These are phyloP conservation scores for Collybia sp. DNA, from an alignment of 768 basidiomycete species.

Conservation along the genomic window DNA sequence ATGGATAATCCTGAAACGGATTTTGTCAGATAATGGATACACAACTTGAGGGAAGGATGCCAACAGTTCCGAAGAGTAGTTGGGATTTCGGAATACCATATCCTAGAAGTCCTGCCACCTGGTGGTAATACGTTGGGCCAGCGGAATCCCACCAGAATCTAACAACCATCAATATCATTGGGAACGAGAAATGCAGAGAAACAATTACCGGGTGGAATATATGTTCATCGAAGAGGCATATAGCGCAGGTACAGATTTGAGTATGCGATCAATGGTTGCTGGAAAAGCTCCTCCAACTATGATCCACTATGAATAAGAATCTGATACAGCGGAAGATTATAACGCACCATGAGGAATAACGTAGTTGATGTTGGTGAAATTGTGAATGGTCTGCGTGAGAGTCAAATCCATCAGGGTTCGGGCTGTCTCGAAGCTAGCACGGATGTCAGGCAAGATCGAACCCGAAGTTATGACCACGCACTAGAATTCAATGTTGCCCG, in stretches of 20 bases:
- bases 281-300: slow-evolving; percentile 30
- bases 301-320: neutral
- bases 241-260: slow-evolving; percentile 23
- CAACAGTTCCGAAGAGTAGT: slow-evolving; percentile 29
- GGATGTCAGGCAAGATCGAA: neutral
- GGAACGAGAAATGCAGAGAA: neutral
- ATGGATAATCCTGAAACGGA: slow-evolving; percentile 22
- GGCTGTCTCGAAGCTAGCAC: slow-evolving; percentile 23
- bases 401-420: slow-evolving; percentile 26
- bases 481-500: slow-evolving; percentile 31
- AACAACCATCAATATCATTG: neutral
- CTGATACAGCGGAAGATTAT: neutral
- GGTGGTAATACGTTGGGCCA: slow-evolving; percentile 31
- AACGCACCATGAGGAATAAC: slow-evolving; percentile 27
- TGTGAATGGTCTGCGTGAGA: slow-evolving; percentile 21
- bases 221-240: slow-evolving; percentile 27
- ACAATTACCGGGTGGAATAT: slow-evolving; percentile 21
- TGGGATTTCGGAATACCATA: slow-evolving; percentile 25
- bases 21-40: neutral
- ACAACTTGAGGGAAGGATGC: neutral
- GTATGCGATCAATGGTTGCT: slow-evolving; percentile 26
- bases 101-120: slow-evolving; percentile 25
- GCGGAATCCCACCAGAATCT: slow-evolving; percentile 35
- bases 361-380: slow-evolving; percentile 28
- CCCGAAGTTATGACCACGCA: slow-evolving; percentile 6